phyloP scores from a whole-genome alignment of 1,284 basidiomycete species.

The Moesziomyces sp. region DNA sequence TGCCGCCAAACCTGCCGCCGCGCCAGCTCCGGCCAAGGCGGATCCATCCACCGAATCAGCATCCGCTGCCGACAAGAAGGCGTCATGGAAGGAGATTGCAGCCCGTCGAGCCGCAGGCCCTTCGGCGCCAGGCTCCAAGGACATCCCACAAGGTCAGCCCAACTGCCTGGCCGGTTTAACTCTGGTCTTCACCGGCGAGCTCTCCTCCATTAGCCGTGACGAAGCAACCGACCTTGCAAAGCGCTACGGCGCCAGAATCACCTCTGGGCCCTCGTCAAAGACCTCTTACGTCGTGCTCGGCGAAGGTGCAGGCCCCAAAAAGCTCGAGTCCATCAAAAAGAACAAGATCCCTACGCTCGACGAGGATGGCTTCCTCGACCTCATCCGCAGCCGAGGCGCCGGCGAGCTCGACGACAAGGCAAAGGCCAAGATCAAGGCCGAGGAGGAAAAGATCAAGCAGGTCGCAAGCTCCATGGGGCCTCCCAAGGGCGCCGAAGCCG shows the following conservation, averaged over 20 bases:
- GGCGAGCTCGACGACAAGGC: constrained; percentile 79
- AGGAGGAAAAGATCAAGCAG: constrained; percentile 72
- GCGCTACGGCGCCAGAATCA: constrained; percentile 82
- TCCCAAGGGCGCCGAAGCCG: constrained; percentile 28
- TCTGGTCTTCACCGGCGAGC: constrained; percentile 90
- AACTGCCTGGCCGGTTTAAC: constrained; percentile 87
- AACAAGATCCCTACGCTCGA: constrained; percentile 78
- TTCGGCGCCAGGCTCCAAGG: constrained; percentile 80
- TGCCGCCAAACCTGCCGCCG: constrained; percentile 29
- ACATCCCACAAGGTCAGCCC: constrained; percentile 79
- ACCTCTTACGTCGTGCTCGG: constrained; percentile 92
- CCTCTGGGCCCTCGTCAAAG: constrained; percentile 85
- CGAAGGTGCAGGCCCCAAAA: constrained; percentile 85
- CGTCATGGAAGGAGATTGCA: constrained; percentile 38
- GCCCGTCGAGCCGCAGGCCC: constrained; percentile 78
- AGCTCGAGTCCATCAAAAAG: constrained; percentile 85
- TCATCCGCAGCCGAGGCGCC: constrained; percentile 69
- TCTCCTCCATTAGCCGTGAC: constrained; percentile 85
- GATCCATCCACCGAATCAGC: constrained; percentile 12
- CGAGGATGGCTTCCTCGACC: constrained; percentile 87
- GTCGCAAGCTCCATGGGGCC: constrained; percentile 58
- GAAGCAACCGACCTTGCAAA: constrained; percentile 89
- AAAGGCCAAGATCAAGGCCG: constrained; percentile 83
- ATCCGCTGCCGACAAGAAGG: constrained; percentile 29
- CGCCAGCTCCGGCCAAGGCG: constrained; percentile 31